Percentiles rank a stretch among this genome's conserved stretches.
Conservation (phyloP, 139 green algal species). For the Chlorella sorokiniana region DNA sequence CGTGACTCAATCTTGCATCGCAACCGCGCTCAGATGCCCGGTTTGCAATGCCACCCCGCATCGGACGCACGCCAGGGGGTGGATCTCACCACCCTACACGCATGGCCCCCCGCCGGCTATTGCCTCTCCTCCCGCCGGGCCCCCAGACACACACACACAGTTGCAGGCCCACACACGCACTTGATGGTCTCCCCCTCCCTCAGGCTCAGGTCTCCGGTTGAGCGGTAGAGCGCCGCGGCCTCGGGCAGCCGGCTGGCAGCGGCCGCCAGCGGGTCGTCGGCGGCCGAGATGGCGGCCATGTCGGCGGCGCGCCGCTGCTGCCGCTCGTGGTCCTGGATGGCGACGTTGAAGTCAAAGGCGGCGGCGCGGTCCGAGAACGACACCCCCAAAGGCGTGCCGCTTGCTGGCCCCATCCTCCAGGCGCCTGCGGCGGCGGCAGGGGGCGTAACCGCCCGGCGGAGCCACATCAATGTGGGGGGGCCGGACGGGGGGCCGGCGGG, state of each 20-base stretch:
- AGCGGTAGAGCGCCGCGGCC: slow-evolving; percentile 55
- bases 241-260: slow-evolving; percentile 22
- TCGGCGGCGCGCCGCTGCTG: slow-evolving; percentile 44
- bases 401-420: slow-evolving; percentile 68
- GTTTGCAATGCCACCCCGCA: background rate
- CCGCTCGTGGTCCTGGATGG: slow-evolving; percentile 67
- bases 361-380: slow-evolving; percentile 72
- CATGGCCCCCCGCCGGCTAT: too few relatives aligned
- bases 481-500: too few relatives aligned
- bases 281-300: slow-evolving; percentile 21
- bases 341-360: slow-evolving; percentile 89
- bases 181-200: slow-evolving; percentile 79
- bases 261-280: slow-evolving; percentile 4
- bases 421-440: too few relatives aligned
- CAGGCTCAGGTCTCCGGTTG: slow-evolving; percentile 64
- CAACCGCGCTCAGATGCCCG: background rate
- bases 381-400: slow-evolving; percentile 82
- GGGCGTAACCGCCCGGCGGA: too few relatives aligned
- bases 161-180: slow-evolving; percentile 26
- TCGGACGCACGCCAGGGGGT: too few relatives aligned
- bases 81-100: too few relatives aligned
- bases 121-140: too few relatives aligned
- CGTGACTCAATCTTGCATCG: background rate
- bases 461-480: too few relatives aligned
- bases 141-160: too few relatives aligned